Base-by-base conservation (phyloP, 306 rosid species). In the Inga oerstediana region DNA sequence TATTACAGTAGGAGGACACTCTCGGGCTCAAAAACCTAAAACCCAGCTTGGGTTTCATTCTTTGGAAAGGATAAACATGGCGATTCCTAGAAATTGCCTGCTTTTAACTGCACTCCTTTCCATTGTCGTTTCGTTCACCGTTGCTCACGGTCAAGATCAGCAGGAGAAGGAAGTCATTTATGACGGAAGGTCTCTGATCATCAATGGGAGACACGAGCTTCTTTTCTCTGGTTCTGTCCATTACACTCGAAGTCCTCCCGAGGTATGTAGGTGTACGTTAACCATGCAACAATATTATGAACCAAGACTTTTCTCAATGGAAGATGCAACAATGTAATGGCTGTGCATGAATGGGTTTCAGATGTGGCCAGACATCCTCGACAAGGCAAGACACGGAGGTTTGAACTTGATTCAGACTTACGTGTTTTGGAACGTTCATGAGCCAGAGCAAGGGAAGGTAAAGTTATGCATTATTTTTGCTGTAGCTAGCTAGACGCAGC, bases 371-470 rank as follows among this genome's bases (percentile, higher is more conserved):
- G 90, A 79, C 3, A 48, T 96, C 75, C 79, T 96, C 15, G 77
- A 71, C 0, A 92, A 80, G 83, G 94, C 99, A 20, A 96, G 24
- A 74, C 92, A 30, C 10, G 99, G 99, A 83, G 98, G 98, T 49
- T 30, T 96, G 78, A 90, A 93, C 41, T 89, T 93, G 77, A 87
- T 96, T 65, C 94, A 93, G 77, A 96, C 99, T 22, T 96, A 96
- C 16, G 93, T 93, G 62, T 96, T 96, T 81, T 96, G 99, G 99
- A 96, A 96, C 73, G 43, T 64, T 81, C 99, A 96, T 48, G 99
- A 96, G 83, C 90, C 93, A 27, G 91, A 81, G 78, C 49, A 87
- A 85, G 99, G 97, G 58, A 77, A 91, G 89, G 99, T 93, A 68
- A 81, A 34, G 75, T 11, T 3, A 64, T 13, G 39, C 19, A 64